phyloP scores from a whole-genome alignment of 495 filamentous ascomycete genomes.

The Sabuloglossum arenarium region DNA sequence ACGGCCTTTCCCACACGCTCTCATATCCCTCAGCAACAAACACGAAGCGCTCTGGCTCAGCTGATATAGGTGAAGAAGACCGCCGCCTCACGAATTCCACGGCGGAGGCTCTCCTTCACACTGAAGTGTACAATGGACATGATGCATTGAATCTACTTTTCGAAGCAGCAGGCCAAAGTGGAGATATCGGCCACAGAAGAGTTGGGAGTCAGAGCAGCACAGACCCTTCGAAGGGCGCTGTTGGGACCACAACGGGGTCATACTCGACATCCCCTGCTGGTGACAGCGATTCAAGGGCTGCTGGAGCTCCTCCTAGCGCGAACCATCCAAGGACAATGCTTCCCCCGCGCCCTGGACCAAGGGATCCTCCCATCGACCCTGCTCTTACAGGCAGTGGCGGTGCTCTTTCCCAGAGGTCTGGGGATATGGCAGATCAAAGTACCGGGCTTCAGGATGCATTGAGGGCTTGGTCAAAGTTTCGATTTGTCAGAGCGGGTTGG shows the following conservation, averaged over 20 bases:
- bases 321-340: neutral
- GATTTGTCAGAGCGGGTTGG: conserved; percentile 91
- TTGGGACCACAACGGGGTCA: neutral
- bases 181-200: conserved; percentile 23
- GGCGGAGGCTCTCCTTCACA: conserved; percentile 38
- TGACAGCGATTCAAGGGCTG: neutral
- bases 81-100: conserved; percentile 25
- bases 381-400: neutral
- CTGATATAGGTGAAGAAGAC: conserved; percentile 17
- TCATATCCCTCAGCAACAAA: neutral
- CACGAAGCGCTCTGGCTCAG: conserved; percentile 12
- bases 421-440: conserved; percentile 14
- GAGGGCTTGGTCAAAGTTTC: conserved; percentile 69
- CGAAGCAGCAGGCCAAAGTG: conserved; percentile 35
- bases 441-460: conserved; percentile 34
- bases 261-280: neutral
- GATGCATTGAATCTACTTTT: conserved; percentile 50
- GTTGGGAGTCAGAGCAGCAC: conserved; percentile 9
- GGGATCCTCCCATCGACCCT: conserved; percentile 2
- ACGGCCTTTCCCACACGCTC: conserved; percentile 2
- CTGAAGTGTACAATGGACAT: conserved; percentile 44
- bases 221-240: conserved; percentile 9
- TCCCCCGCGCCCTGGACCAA: neutral
- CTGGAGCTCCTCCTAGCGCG: neutral
- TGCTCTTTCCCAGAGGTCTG: conserved; percentile 3